Evolutionary conservation across 202 grass and related monocot genomes (phyloP).

Genomic region (Panicum hallii): DNA sequence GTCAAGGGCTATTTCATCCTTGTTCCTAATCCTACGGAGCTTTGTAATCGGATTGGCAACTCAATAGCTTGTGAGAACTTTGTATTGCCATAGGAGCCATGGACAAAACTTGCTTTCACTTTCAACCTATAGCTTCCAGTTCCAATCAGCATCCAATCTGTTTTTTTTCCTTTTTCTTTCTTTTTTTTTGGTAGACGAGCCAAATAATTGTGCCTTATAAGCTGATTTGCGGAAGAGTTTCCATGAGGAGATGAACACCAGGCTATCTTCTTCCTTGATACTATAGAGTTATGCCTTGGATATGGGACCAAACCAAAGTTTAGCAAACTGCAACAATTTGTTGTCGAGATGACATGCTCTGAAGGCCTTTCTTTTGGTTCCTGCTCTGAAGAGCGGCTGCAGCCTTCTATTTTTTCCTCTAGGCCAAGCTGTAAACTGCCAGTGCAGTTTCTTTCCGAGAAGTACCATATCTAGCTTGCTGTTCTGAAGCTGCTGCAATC

Average conservation of each 20-base stretch:
- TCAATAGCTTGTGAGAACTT: neutral
- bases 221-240: neutral
- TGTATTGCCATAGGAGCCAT: neutral
- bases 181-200: neutral
- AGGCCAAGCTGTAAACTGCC: neutral
- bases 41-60: neutral
- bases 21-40: neutral
- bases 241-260: neutral
- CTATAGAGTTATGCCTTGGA: neutral
- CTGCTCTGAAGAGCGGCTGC: neutral
- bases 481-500: neutral
- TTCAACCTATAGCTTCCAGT: neutral
- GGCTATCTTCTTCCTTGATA: neutral
- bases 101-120: neutral
- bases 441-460: neutral
- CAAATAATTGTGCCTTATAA: neutral
- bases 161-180: neutral
- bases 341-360: neutral
- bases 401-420: neutral
- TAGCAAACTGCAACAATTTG: neutral
- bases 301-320: neutral
- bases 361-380: neutral
- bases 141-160: neutral
- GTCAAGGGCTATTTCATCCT: too few relatives aligned
- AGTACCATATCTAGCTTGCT: neutral